Evolutionary conservation across 768 basidiomycete genomes (phyloP).

Genomic region (Scleroderma citrinum): DNA sequence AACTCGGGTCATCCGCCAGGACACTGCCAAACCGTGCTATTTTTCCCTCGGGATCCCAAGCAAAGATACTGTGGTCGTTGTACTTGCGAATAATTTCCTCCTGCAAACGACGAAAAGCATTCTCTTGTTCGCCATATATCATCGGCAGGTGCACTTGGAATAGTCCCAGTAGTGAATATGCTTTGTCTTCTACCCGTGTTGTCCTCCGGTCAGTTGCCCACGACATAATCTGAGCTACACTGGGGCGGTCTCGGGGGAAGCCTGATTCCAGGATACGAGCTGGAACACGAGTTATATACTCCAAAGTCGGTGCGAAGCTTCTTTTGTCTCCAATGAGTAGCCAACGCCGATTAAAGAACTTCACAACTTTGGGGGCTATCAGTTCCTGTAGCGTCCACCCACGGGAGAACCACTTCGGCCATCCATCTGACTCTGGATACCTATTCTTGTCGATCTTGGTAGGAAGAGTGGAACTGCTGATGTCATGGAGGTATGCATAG

Average conservation of each 20-base stretch:
- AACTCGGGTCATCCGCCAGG: background rate
- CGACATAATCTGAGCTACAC: background rate
- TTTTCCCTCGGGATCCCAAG: background rate
- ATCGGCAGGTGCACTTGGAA: slow-evolving; percentile 9
- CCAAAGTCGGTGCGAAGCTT: background rate
- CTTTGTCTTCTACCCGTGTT: slow-evolving; percentile 10
- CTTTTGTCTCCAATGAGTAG: background rate
- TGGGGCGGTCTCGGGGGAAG: background rate
- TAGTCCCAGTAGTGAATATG: slow-evolving; percentile 12
- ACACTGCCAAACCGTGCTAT: background rate
- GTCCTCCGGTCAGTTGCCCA: slow-evolving; percentile 14
- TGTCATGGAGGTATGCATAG: background rate
- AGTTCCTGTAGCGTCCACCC: background rate
- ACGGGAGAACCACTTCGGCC: background rate
- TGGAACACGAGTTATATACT: background rate
- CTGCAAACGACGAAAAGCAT: slow-evolving; percentile 6
- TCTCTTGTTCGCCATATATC: slow-evolving; percentile 12
- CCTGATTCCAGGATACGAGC: background rate
- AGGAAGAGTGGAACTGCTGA: background rate
- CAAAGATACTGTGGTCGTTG: slow-evolving; percentile 1
- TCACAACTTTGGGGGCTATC: background rate
- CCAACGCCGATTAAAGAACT: background rate
- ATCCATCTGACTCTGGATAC: background rate
- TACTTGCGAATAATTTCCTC: slow-evolving; percentile 1
- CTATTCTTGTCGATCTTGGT: background rate